Conservation (phyloP, 352 stramenopile species). For the Globisporangium parvum region DNA sequence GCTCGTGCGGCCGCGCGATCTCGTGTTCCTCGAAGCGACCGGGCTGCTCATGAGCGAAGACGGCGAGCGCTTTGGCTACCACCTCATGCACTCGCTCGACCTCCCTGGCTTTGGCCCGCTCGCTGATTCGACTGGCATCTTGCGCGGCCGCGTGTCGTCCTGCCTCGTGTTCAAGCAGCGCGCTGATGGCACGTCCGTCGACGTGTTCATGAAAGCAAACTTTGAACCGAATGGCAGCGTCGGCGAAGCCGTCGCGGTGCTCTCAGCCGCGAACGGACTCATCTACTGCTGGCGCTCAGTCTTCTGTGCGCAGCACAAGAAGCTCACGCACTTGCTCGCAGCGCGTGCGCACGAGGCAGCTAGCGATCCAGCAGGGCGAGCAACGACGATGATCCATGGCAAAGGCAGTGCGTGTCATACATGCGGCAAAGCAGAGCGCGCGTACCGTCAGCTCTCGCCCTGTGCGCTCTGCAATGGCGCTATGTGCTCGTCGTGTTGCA, state of each 20-base stretch:
- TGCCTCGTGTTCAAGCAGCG: constrained; percentile 35
- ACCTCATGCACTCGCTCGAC: constrained; percentile 34
- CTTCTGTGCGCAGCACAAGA: constrained; percentile 29
- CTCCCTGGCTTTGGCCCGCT: constrained; percentile 29
- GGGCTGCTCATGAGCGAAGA: constrained; percentile 19
- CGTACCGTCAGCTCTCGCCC: constrained; percentile 1
- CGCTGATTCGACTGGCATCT: constrained; percentile 20
- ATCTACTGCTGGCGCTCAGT: constrained; percentile 25
- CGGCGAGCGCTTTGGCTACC: constrained; percentile 33
- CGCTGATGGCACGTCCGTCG: constrained; percentile 18
- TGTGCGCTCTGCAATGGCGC: constrained; percentile 4
- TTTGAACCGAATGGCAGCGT: constrained; percentile 30
- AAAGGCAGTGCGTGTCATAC: background rate
- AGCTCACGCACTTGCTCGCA: constrained; percentile 12
- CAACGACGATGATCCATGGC: background rate
- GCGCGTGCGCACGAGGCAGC: background rate
- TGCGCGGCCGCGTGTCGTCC: constrained; percentile 42
- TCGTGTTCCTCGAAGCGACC: constrained; percentile 35
- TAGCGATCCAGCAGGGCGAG: background rate
- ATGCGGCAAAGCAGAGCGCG: constrained; percentile 3
- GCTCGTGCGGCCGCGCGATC: constrained; percentile 15
- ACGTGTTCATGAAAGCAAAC: constrained; percentile 40
- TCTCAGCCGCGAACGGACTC: constrained; percentile 15
- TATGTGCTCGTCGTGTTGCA: constrained; percentile 11
- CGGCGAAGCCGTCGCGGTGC: constrained; percentile 24